Base-by-base conservation (phyloP, 2,329 filamentous ascomycete genomes). In the Apiospora pterosperma region DNA sequence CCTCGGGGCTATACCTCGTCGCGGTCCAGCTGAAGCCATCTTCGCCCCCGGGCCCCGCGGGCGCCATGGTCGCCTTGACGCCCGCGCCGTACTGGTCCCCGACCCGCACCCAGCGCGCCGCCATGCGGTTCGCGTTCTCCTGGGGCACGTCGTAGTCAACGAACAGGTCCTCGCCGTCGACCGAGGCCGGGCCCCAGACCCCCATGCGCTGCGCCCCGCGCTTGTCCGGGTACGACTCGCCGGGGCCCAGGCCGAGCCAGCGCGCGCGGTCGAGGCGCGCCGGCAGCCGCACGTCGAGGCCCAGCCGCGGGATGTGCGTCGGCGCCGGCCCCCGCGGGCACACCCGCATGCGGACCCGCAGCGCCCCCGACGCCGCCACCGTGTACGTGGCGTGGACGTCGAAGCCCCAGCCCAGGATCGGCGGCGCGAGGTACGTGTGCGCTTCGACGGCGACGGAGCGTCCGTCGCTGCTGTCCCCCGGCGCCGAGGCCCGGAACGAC, bases 71-170 rank as follows among this genome's bases (percentile, higher is more conserved):
- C 19, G 39, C 60, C 36, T 31, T 39, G 23, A 62, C 28, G 19
- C 77, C 74, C 7, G 66, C 67, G 8, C 70, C 73, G 28, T 73
- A 72, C 16, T 65, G 66, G 62, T 73, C 71, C 8, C 2, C 72
- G 7, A 82, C 64, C 16, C 76, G 75, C 4, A 90, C 74, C 84
- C 86, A 91, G 7, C 85, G 79, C 0, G 84, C 85, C 38, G 86
- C 86, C 63, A 85, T 85, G 16, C 86, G 80, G 72, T 91, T 92
- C 1, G 87, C 87, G 62, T 84, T 86, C 69, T 92, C 89, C 72
- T 92, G 89, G 0, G 89, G 89, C 25, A 88, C 86, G 21, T 92
- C 89, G 69, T 90, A 91, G 1, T 80, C 78, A 0, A 82, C 81
- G 71, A 85, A 83, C 31, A 91, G 78, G 0, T 83, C 80, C 28